Evolutionary conservation across 1,284 basidiomycete species (phyloP), one percentile per base, ranked within the genome.

Genomic region (Malassezia globosa): DNA sequence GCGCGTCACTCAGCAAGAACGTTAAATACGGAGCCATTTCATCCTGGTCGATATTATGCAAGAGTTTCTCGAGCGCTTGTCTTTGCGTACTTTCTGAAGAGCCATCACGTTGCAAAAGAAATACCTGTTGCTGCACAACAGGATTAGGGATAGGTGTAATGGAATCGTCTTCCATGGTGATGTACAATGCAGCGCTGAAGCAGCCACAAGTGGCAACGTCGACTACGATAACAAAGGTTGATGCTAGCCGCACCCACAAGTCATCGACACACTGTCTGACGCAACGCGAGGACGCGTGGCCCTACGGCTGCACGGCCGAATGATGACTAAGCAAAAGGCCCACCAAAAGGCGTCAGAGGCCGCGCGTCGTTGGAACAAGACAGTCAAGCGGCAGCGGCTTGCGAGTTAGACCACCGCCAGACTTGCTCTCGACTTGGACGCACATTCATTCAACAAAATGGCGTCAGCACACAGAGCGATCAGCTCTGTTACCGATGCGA

Each of bases 11-110:
- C 21, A 68, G 50, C 34, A 69, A 38, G 27, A 55, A 52, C 21
- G 56, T 40, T 42, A 62, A 66, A 58, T 68, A 72, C 8, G 69
- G 69, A 7, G 65, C 61, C 69, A 72, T 72, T 27, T 85, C 80
- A 75, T 96, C 88, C n/a, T 80, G 78, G 64, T 85, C 79, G 64
- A 95, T 83, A 16, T 83, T 85, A 36, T 80, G 79, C 51, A 88
- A 74, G 31, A 95, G 75, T 3, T 79, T 76, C 16, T 76, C 76
- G 38, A 79, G 77, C 8, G 46, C 46, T 6, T 34, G 24, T 5
- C 14, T 31, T n/a, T 35, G 36, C 23, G 19, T 21, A 2, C 14
- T 31, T 11, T 46, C 38, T 77, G 60, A 21, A 86, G 84, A 5
- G 84, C 75, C 41, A 79, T 75, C 0, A 75, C 57, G 55, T 22